Percentiles rank a stretch among this genome's conserved stretches.
phyloP scores from a whole-genome alignment of 108 stramenopile species.

The Fragilariopsis cylindrus region DNA sequence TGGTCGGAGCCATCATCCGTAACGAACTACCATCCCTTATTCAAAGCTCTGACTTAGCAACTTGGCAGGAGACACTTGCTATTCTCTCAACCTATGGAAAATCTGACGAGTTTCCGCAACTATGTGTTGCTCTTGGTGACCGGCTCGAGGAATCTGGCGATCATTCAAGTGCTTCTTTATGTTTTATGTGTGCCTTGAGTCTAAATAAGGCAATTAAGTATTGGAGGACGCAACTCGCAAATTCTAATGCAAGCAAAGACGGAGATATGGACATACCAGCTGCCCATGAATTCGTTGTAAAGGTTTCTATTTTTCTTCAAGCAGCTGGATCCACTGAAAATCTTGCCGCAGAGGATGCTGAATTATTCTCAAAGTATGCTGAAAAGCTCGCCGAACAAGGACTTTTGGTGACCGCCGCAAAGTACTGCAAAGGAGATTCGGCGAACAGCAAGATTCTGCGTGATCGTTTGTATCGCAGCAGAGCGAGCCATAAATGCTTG shows the following conservation, averaged over 20 bases:
- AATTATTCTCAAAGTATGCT: constrained; percentile 86
- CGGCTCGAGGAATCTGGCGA: constrained; percentile 85
- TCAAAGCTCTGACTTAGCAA: constrained; percentile 60
- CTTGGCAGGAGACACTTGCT: constrained; percentile 96
- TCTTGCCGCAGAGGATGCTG: constrained; percentile 63
- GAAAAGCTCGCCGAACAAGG: constrained; percentile 91
- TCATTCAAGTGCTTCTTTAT: constrained; percentile 77
- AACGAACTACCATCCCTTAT: constrained; percentile 70
- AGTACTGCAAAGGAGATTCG: constrained; percentile 64
- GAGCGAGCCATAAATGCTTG: constrained; percentile 54
- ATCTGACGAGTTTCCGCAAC: constrained; percentile 87
- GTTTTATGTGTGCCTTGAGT: constrained; percentile 95
- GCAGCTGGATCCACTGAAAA: constrained; percentile 53
- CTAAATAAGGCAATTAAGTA: constrained; percentile 77
- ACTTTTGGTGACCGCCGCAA: constrained; percentile 79
- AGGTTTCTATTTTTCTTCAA: constrained; percentile 84
- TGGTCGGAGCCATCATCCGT: constrained; percentile 89
- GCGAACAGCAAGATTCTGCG: constrained; percentile 63
- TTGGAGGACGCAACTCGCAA: constrained; percentile 75
- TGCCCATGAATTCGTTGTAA: constrained; percentile 91
- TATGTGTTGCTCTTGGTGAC: constrained; percentile 89
- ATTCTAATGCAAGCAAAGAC: constrained; percentile 39
- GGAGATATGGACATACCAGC: constrained; percentile 60
- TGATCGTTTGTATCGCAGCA: constrained; percentile 73
- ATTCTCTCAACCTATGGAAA: constrained; percentile 92